phyloP scores from a whole-genome alignment of 2,329 filamentous ascomycete species.

The Ophioceras dolichostomum region DNA sequence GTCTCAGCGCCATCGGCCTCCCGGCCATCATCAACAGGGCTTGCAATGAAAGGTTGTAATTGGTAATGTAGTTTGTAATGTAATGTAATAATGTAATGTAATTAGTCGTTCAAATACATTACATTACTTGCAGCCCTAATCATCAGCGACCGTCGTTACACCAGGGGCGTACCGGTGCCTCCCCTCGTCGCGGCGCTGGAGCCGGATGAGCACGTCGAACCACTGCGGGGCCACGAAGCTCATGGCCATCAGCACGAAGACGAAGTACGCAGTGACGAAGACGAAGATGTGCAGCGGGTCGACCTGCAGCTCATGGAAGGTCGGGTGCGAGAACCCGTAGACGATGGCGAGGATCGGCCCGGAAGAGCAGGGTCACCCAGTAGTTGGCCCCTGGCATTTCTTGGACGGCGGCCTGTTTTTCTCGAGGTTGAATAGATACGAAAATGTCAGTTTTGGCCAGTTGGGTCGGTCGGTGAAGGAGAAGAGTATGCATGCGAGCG shows the following conservation, averaged over 20 bases:
- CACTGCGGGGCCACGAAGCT: constrained; percentile 40
- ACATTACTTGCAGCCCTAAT: no score
- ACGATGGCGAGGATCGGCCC: constrained; percentile 37
- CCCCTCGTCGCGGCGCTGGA: constrained; percentile 27
- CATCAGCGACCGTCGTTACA: neutral
- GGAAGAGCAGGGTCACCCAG: constrained; percentile 43
- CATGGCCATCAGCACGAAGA: constrained; percentile 30
- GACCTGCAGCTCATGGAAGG: constrained; percentile 31
- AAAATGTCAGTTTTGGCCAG: no score
- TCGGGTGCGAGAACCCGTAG: constrained; percentile 37
- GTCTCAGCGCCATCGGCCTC: no score
- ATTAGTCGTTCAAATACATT: no score
- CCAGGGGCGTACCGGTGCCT: constrained; percentile 1
- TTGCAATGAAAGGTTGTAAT: no score
- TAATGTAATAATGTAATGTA: no score
- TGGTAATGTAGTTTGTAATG: no score
- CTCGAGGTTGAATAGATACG: no score
- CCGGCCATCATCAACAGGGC: no score
- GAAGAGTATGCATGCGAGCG: no score
- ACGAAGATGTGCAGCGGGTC: constrained; percentile 38
- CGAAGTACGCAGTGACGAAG: constrained; percentile 33
- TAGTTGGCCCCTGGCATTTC: constrained; percentile 46
- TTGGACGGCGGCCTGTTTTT: constrained; percentile 33
- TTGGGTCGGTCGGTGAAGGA: no score
- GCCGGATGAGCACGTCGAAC: constrained; percentile 38